Evolutionary conservation across 306 rosid genomes (phyloP).

Genomic region (apple (Malus domestica)): ASM211411v1 NC_041799.1:286501-287000

Average conservation of each 20-base stretch:
- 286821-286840: conserved; percentile 81
- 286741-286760: neutral
- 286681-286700: neutral
- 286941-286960: conserved; percentile 11
- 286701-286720: neutral
- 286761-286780: neutral
- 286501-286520: neutral
- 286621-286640: neutral
- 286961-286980: conserved; percentile 1
- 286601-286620: neutral
- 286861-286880: conserved; percentile 65
- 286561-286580: neutral
- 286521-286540: neutral
- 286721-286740: neutral
- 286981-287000: neutral
- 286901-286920: conserved; percentile 95
- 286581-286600: neutral
- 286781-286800: conserved; percentile 78
- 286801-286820: conserved; percentile 86
- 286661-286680: neutral
- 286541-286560: neutral
- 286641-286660: neutral
- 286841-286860: conserved; percentile 92
- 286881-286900: conserved; percentile 95
- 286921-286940: conserved; percentile 40